phyloP scores from a whole-genome alignment of 495 filamentous ascomycete species.

The Cercophora newfieldiana region DNA sequence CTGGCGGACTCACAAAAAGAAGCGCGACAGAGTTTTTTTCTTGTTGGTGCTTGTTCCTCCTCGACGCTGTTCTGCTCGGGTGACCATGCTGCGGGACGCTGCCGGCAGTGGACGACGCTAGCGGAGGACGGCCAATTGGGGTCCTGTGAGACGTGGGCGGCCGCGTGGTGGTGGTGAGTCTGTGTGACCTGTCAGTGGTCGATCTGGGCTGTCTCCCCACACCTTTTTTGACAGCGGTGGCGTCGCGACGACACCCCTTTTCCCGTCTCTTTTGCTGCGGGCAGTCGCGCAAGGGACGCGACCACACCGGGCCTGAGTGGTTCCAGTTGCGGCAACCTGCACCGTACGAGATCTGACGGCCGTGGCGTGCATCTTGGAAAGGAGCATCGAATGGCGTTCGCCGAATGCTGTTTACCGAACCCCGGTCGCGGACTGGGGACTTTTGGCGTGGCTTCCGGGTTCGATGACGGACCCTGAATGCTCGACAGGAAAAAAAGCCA shows the following conservation, averaged over 20 bases:
- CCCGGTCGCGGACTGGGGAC: neutral
- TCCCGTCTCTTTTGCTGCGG: neutral
- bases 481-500: neutral
- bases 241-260: neutral
- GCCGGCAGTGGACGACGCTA: neutral
- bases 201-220: neutral
- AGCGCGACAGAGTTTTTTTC: neutral
- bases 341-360: neutral
- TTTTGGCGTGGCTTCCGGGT: neutral
- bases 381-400: neutral
- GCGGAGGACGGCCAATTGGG: neutral
- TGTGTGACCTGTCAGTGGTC: neutral
- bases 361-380: neutral
- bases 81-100: neutral
- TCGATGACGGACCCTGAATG: neutral
- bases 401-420: neutral
- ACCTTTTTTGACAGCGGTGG: neutral
- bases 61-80: neutral
- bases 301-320: neutral
- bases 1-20: neutral
- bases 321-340: neutral
- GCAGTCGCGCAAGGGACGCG: neutral
- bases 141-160: neutral
- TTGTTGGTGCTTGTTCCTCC: neutral
- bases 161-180: neutral